Percentiles rank a stretch among this genome's conserved stretches.
Conservation (phyloP, 192 early-diverging fungal species). For the Coemansia sp. region DNA sequence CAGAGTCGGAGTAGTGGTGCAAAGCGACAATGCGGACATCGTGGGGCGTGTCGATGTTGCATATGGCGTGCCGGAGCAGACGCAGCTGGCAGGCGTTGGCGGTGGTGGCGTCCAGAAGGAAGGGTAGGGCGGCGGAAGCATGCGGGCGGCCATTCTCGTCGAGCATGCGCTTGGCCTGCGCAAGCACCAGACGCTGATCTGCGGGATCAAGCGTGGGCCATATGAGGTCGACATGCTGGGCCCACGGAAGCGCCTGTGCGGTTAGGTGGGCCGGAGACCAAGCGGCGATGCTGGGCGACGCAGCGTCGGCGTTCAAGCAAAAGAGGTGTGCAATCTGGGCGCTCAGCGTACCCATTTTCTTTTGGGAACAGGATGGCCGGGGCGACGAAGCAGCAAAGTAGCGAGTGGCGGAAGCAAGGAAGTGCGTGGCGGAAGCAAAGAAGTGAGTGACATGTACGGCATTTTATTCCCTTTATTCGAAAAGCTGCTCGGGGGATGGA, state of each 20-base stretch:
- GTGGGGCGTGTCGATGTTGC: conserved; percentile 14
- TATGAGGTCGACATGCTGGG: conserved; percentile 34
- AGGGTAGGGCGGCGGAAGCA: neutral
- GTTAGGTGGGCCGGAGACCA: conserved; percentile 21
- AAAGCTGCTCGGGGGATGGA: too few relatives aligned
- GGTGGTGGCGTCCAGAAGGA: too few relatives aligned
- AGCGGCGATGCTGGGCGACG: neutral
- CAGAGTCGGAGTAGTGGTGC: conserved; percentile 12
- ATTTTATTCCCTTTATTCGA: too few relatives aligned
- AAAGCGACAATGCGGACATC: conserved; percentile 17
- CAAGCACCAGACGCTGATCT: conserved; percentile 3
- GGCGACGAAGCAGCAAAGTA: too few relatives aligned
- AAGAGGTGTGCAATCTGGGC: conserved; percentile 33
- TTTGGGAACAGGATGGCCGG: too few relatives aligned
- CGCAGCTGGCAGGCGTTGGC: neutral
- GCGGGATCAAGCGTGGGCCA: conserved; percentile 20
- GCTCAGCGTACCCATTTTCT: conserved; percentile 24
- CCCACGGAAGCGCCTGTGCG: conserved; percentile 16
- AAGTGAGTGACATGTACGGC: too few relatives aligned
- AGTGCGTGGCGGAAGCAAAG: too few relatives aligned
- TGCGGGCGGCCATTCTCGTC: neutral
- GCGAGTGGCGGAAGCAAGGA: too few relatives aligned
- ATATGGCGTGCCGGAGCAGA: conserved; percentile 14
- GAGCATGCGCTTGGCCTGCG: conserved; percentile 8
- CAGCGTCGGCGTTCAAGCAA: conserved; percentile 16